These are phyloP conservation scores for Arthrobotrys megalospora DNA, from an alignment of 2,329 filamentous ascomycete species.

Conservation along the genomic window DNA sequence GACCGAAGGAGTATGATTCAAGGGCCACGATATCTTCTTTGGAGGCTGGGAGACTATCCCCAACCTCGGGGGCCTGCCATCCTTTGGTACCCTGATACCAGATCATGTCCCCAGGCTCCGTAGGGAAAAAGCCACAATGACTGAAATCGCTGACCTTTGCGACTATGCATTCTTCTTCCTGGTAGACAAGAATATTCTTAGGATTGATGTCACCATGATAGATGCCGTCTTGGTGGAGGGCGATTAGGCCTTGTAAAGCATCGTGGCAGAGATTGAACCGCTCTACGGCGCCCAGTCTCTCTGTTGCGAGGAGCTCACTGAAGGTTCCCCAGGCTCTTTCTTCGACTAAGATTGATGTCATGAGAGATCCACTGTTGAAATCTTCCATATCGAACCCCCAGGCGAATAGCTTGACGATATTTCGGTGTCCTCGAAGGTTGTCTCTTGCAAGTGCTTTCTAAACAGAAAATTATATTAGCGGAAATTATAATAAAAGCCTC, in stretches of 20 bases:
- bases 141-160: constrained; percentile 57
- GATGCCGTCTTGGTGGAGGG: constrained; percentile 42
- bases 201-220: constrained; percentile 59
- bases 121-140: constrained; percentile 49
- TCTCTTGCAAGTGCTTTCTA: constrained; percentile 53
- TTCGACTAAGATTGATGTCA: constrained; percentile 52
- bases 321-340: constrained; percentile 57
- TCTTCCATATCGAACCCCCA: constrained; percentile 60
- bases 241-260: constrained; percentile 43
- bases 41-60: constrained; percentile 32
- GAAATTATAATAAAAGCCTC: background rate
- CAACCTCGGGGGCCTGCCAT: constrained; percentile 54
- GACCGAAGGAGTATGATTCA: constrained; percentile 54
- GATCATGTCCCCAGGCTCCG: constrained; percentile 35
- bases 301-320: constrained; percentile 42
- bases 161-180: constrained; percentile 46
- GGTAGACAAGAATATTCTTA: constrained; percentile 59
- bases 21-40: constrained; percentile 46
- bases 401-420: constrained; percentile 54
- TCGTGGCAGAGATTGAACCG: constrained; percentile 55
- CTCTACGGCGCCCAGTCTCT: constrained; percentile 24
- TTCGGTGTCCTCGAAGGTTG: constrained; percentile 37
- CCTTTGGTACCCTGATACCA: constrained; percentile 59
- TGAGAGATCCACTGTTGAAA: constrained; percentile 44
- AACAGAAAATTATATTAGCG: background rate